A percentile compares a stretch with the other conserved stretches of the same genome.
These are phyloP conservation scores for Colletotrichum spaethianum DNA, from an alignment of 2,329 filamentous ascomycete species.

Conservation along the genomic window DNA sequence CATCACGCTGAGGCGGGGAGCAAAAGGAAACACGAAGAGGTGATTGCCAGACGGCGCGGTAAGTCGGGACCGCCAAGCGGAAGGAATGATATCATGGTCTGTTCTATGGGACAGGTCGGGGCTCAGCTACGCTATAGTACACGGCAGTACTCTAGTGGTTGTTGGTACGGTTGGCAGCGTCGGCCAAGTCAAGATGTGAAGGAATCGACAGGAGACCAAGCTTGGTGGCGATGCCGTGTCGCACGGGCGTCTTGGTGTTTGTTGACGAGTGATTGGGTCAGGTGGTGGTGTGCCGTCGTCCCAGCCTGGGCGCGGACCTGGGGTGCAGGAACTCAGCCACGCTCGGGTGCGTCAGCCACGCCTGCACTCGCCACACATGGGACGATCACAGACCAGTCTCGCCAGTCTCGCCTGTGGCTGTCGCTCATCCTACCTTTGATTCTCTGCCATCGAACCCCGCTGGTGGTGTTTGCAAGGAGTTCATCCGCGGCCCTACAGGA, in stretches of 20 bases:
- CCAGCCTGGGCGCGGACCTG: constrained; percentile 4
- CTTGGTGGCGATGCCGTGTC: constrained; percentile 18
- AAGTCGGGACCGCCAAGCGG: constrained; percentile 5
- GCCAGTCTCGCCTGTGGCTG: not conserved
- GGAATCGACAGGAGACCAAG: not conserved
- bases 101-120: not conserved
- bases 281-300: constrained; percentile 6
- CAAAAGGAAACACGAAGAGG: not conserved
- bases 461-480: not conserved
- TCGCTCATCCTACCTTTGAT: too few relatives aligned
- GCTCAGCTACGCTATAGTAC: not conserved
- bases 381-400: not conserved
- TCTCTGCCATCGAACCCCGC: not conserved
- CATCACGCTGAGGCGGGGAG: constrained; percentile 18
- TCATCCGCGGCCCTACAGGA: not conserved
- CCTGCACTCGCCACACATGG: constrained; percentile 30
- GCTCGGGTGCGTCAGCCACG: constrained; percentile 4
- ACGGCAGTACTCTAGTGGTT: not conserved
- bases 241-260: not conserved
- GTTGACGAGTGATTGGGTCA: constrained; percentile 9
- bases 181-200: not conserved
- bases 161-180: not conserved
- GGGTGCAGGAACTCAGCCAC: constrained; percentile 15
- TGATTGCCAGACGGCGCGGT: not conserved
- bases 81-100: constrained; percentile 23